phyloP scores from a whole-genome alignment of 1,284 basidiomycete genomes.

The Gastroboletus turbinatus region DNA sequence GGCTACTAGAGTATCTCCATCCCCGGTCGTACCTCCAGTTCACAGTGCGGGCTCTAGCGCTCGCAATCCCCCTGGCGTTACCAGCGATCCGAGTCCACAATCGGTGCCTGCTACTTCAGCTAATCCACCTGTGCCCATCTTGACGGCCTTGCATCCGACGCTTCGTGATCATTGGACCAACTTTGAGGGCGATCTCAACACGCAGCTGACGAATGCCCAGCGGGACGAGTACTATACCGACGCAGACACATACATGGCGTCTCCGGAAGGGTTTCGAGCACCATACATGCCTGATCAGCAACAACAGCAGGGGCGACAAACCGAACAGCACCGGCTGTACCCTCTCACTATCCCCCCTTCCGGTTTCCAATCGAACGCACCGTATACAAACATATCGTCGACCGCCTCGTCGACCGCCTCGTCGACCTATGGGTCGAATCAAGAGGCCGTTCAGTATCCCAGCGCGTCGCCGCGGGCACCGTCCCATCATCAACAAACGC shows the following conservation, averaged over 20 bases:
- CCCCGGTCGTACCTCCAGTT: conserved; percentile 16
- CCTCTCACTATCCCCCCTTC: conserved; percentile 21
- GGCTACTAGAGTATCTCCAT: conserved; percentile 39
- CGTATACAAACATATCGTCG: conserved; percentile 2
- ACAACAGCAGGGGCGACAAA: neutral
- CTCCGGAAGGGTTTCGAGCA: conserved; percentile 12
- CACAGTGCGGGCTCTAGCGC: too few relatives aligned
- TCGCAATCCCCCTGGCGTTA: neutral
- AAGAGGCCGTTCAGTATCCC: conserved; percentile 6
- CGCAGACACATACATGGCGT: conserved; percentile 36
- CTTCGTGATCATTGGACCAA: conserved; percentile 57
- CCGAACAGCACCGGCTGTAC: conserved; percentile 13
- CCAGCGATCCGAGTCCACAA: neutral
- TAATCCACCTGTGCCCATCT: conserved; percentile 22
- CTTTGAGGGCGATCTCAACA: conserved; percentile 58
- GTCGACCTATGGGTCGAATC: conserved; percentile 3
- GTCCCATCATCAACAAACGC: conserved; percentile 1
- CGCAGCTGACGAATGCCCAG: conserved; percentile 50
- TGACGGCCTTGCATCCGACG: conserved; percentile 55
- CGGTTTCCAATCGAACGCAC: conserved; percentile 6
- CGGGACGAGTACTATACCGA: conserved; percentile 37
- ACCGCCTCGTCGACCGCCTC: neutral
- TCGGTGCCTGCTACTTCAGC: neutral
- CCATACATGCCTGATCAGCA: neutral
- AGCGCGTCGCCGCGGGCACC: conserved; percentile 3